A percentile compares a stretch with the other conserved stretches of the same genome.
Evolutionary conservation across 2,329 filamentous ascomycete species (phyloP).

Genomic region (Apiospora arundinis): DNA sequence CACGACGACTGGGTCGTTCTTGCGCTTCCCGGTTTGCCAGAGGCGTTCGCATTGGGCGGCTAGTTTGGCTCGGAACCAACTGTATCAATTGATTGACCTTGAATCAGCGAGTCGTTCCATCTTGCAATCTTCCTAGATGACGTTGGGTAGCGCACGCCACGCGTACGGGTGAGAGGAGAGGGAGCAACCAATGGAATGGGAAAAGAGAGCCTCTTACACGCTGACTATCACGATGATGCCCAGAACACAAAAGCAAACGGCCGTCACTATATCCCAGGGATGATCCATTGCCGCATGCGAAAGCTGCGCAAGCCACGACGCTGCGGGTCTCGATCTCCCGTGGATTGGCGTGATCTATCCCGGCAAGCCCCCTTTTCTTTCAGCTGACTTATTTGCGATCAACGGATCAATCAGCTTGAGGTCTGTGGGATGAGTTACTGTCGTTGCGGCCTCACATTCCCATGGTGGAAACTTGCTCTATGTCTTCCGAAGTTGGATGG

Average conservation of each 20-base stretch:
- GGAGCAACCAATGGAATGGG: neutral
- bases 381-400: neutral
- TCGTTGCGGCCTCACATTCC: neutral
- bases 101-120: neutral
- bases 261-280: constrained; percentile 28
- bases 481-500: no score
- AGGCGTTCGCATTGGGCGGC: constrained; percentile 5
- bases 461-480: no score
- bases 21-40: neutral
- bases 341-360: neutral
- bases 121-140: neutral
- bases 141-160: neutral
- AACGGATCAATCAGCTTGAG: neutral
- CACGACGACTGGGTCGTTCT: neutral
- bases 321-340: constrained; percentile 9
- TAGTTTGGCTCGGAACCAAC: constrained; percentile 19
- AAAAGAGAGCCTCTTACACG: constrained; percentile 29
- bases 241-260: constrained; percentile 24
- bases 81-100: neutral
- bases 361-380: neutral
- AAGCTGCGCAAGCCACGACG: neutral
- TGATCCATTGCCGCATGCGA: constrained; percentile 26
- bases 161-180: neutral
- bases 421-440: neutral
- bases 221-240: constrained; percentile 24